Base-by-base conservation (phyloP, 805 yeast species). In the Candida tammaniensis region DNA sequence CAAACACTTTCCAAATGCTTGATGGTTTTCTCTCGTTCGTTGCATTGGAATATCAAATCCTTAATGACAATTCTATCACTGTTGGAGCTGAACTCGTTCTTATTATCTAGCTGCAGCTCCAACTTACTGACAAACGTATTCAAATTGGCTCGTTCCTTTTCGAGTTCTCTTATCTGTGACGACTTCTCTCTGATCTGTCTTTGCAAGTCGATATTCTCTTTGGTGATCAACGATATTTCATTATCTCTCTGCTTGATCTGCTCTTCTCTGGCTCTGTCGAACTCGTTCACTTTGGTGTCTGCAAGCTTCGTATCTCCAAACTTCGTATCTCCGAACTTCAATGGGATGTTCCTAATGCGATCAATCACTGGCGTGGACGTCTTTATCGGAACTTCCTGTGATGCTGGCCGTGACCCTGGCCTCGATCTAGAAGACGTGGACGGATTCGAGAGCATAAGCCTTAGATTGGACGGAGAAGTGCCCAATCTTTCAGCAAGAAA, bases 401-500 rank as follows among this genome's bases (percentile, higher is more conserved):
- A 15, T 5, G 8, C 23, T n/a, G 30, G 21, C 9, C 24, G 5
- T 14, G 36, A 21, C 9, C 17, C 17, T 5, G 26, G 9, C 13
- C 31, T 23, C 7, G 31, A 27, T 15, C 17, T 19, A 25, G 10
- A 3, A 10, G 24, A 10, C 16, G 33, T 29, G 10, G 38, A 35
- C 9, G 38, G 38, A 19, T 35, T 35, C 3, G 33, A 24, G 12
- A 37, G 17, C 12, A 37, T n/a, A 11, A 37, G 24, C 23, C 17
- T 13, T 15, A 37, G 25, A 23, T 38, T 43, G 22, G 21, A 24
- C 30, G 13, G 17, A 2, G 45, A 34, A 4, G 52, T 26, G n/a
- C 47, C 43, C n/a, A 41, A 43, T 31, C 64, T 39, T 5, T 52
- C 55, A 1, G 38, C 33, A 2, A 61, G 34, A 19, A 59, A 51